Evolutionary conservation across 2,329 filamentous ascomycete species (phyloP).

Genomic region (Leptographium lundbergii): DNA sequence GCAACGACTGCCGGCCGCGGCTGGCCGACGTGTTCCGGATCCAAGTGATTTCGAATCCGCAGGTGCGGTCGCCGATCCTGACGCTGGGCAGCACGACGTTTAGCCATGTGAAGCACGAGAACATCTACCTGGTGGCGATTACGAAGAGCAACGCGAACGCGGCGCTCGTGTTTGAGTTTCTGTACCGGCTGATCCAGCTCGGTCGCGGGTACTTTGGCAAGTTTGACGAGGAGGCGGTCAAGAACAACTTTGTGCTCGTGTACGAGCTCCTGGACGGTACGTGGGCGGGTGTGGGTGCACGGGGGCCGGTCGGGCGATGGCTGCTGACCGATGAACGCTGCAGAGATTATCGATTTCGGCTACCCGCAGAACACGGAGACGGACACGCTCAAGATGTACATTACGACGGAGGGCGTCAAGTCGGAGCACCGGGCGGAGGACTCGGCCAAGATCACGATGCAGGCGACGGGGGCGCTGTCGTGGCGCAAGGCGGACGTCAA

Average conservation of each 20-base stretch:
- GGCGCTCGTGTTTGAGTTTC: constrained; percentile 92
- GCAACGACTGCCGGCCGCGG: constrained; percentile 93
- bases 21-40: constrained; percentile 99
- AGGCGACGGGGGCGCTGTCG: constrained; percentile 90
- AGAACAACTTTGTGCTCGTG: constrained; percentile 98
- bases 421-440: constrained; percentile 77
- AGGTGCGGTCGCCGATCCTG: constrained; percentile 93
- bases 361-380: constrained; percentile 99
- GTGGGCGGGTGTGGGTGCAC: constrained; percentile 11
- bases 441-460: constrained; percentile 97
- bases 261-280: constrained; percentile 91
- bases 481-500: constrained; percentile 97
- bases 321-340: neutral
- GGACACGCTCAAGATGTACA: constrained; percentile 99
- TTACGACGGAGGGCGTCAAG: constrained; percentile 97
- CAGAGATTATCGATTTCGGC: constrained; percentile 96
- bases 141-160: constrained; percentile 99
- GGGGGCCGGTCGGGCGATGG: constrained; percentile 4
- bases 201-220: constrained; percentile 97
- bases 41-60: constrained; percentile 96
- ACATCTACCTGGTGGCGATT: constrained; percentile 94
- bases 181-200: constrained; percentile 81
- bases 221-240: constrained; percentile 97
- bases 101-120: constrained; percentile 98
- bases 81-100: constrained; percentile 97